Base-by-base conservation (phyloP, 163 green algal genomes). In the Prototheca wickerhamii region DNA sequence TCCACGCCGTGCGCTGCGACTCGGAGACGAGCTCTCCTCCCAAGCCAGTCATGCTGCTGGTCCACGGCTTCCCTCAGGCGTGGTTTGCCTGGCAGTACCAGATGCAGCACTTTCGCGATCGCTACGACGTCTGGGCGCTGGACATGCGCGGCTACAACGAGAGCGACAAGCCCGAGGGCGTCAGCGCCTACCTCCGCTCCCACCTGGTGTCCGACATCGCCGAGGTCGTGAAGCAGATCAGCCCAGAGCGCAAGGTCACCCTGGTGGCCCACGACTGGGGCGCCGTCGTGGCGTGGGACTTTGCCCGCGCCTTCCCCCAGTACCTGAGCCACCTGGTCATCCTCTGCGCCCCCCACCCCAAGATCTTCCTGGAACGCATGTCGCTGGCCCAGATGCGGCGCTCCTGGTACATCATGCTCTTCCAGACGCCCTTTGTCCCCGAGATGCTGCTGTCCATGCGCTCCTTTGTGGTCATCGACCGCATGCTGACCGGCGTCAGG, bases 11-110 rank as follows among this genome's bases (percentile, higher is more conserved):
- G 12, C 51, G 51, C 21, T 23, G 8, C 0, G 26, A 25, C 25
- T 6, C 51, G 7, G 5, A 23, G 5, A 35, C 26, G 5, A 35
- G n/a, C 7, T 21, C 18, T 28, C 46, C 46, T 25, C 20, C 26
- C 67, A 80, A 76, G 74, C 73, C 75, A 15, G 75, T 90, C 35
- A 68, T 93, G 74, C 62, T 93, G 35, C 69, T 90, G 4, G 43
- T 93, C 26, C 86, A 93, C 44, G 86, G 86, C n/a, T 93, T 93
- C 59, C 86, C 86, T 3, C 85, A 91, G 76, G 71, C 72, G 44
- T 91, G 85, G 77, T 87, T 84, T 63, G 77, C 63, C 42, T 93
- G 86, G 86, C 60, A 81, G 2, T 60, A 77, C 50, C 80, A 89
- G 66, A 61, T 93, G 23, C 30, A 63, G 46, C 68, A 71, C 4